Conservation (phyloP, 768 basidiomycete genomes). For the Fomitopsis pulvina region DNA sequence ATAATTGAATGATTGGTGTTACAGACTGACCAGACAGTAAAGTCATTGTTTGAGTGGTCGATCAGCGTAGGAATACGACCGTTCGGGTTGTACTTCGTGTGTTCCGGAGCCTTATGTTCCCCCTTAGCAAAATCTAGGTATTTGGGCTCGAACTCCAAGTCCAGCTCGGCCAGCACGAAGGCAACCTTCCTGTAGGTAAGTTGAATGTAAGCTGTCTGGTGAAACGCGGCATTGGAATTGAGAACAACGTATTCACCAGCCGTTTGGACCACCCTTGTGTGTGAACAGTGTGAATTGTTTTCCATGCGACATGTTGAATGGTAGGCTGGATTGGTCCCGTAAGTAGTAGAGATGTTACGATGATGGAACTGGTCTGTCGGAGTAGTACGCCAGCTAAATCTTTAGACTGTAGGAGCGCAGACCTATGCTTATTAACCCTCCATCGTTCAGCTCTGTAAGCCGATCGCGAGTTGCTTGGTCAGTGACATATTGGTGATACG, state of each 20-base stretch:
- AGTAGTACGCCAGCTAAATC: no score
- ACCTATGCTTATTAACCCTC: no score
- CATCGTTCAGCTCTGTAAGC: no score
- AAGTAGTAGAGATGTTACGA: no score
- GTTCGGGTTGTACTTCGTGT: slow-evolving; percentile 20
- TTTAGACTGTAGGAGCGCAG: no score
- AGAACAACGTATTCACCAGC: slow-evolving; percentile 14
- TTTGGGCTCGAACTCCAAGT: background rate
- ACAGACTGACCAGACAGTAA: slow-evolving; percentile 18
- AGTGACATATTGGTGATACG: no score
- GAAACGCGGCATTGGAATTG: no score
- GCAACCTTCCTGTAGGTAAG: slow-evolving; percentile 7
- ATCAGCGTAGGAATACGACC: slow-evolving; percentile 27
- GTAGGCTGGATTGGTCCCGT: no score
- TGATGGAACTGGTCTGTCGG: no score
- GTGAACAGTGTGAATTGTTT: slow-evolving; percentile 25
- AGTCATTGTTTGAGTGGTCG: slow-evolving; percentile 22
- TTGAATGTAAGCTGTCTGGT: background rate
- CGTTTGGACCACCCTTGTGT: slow-evolving; percentile 18
- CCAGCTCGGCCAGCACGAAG: slow-evolving; percentile 3
- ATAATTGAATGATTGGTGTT: background rate
- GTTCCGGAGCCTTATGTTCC: slow-evolving; percentile 36
- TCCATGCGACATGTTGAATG: slow-evolving; percentile 23
- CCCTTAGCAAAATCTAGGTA: slow-evolving; percentile 33
- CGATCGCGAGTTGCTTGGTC: no score